phyloP scores from a whole-genome alignment of 2,329 filamentous ascomycete species.

The Aspergillus aculeatinus region DNA sequence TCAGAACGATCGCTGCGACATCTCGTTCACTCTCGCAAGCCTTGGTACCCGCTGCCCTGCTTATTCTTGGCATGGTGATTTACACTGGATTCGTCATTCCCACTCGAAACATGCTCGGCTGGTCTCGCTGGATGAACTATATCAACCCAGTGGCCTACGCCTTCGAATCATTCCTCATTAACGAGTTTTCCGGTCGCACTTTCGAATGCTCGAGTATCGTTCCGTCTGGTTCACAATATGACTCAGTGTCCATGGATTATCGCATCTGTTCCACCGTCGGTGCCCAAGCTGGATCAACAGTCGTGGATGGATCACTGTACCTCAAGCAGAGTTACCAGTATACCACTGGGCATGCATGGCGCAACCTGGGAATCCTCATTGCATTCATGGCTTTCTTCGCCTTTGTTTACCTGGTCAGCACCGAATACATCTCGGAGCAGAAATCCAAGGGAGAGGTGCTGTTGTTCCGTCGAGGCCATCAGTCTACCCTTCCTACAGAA shows the following conservation, averaged over 20 bases:
- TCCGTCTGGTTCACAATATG: constrained; percentile 43
- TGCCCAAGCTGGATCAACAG: constrained; percentile 50
- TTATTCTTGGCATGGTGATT: constrained; percentile 42
- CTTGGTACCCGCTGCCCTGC: constrained; percentile 52
- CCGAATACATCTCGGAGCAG: constrained; percentile 53
- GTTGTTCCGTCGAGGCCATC: constrained; percentile 61
- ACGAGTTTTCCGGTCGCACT: constrained; percentile 68
- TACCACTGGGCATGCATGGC: constrained; percentile 59
- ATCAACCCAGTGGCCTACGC: constrained; percentile 73
- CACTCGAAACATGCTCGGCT: constrained; percentile 63
- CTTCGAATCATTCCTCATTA: constrained; percentile 77
- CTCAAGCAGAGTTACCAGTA: constrained; percentile 57
- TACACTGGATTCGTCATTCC: constrained; percentile 47
- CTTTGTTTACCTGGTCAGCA: constrained; percentile 52
- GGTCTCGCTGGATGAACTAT: constrained; percentile 79
- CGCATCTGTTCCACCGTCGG: constrained; percentile 60
- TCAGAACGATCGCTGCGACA: constrained; percentile 72
- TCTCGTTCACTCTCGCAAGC: constrained; percentile 63
- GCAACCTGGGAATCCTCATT: constrained; percentile 66
- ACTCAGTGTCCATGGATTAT: constrained; percentile 29
- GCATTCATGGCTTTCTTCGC: constrained; percentile 62
- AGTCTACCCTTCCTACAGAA: neutral
- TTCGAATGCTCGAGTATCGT: constrained; percentile 52
- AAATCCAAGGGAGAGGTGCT: constrained; percentile 73
- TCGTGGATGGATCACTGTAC: constrained; percentile 61